These are phyloP conservation scores for Escovopsis sp. DNA, from an alignment of 2,329 filamentous ascomycete species.

Conservation along the genomic window DNA sequence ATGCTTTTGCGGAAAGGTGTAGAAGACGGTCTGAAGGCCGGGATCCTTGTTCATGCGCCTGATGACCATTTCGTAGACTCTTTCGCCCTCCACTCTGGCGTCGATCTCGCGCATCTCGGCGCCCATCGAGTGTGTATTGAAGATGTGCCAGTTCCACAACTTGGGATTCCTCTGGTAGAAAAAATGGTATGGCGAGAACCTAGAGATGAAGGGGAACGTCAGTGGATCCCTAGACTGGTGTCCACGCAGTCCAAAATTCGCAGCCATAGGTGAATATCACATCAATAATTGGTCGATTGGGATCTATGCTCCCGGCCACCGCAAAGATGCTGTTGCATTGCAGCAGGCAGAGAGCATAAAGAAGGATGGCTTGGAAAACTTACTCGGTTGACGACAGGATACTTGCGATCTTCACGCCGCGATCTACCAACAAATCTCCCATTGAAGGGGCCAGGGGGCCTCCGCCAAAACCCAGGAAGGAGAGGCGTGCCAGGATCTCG, in stretches of 20 bases:
- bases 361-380: conserved; percentile 2
- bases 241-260: no score
- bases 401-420: conserved; percentile 22
- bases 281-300: no score
- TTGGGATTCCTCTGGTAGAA: conserved; percentile 18
- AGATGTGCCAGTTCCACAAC: conserved; percentile 29
- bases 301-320: no score
- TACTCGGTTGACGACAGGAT: conserved; percentile 29
- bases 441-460: conserved; percentile 23
- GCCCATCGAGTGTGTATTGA: conserved; percentile 26
- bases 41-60: conserved; percentile 23
- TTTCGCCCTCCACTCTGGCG: conserved; percentile 2
- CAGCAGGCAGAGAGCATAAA: neutral
- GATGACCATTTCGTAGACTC: conserved; percentile 19
- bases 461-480: conserved; percentile 21
- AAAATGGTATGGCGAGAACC: conserved; percentile 20
- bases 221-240: neutral
- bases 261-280: no score
- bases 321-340: no score
- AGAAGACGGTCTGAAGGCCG: conserved; percentile 20
- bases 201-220: conserved; percentile 6
- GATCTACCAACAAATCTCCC: conserved; percentile 22
- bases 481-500: conserved; percentile 17
- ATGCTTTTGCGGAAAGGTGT: conserved; percentile 19
- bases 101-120: conserved; percentile 21